A percentile compares a stretch with the other conserved stretches of the same genome.
Conservation (phyloP, 2,329 filamentous ascomycete species). For the Cladosporium sp. region DNA sequence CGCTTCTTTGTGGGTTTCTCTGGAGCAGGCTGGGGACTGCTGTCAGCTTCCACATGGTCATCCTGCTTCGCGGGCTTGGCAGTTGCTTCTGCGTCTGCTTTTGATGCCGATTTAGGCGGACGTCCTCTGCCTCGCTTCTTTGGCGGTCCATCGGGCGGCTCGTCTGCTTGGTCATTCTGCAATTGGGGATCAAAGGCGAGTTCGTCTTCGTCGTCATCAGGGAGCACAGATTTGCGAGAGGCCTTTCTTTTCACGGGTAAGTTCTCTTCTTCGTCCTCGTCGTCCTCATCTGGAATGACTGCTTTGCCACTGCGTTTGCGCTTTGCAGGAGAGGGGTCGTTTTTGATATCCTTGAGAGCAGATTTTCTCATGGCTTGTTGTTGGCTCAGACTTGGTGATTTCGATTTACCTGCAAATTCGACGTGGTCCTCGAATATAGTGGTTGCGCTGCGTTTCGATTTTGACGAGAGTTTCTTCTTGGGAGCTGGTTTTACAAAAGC, state of each 20-base stretch:
- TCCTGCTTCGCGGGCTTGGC: neutral
- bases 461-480: conserved; percentile 22
- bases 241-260: neutral
- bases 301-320: conserved; percentile 12
- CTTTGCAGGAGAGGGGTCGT: conserved; percentile 16
- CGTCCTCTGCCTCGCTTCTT: conserved; percentile 50
- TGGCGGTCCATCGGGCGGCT: conserved; percentile 28
- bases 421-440: conserved; percentile 42
- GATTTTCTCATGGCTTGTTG: conserved; percentile 37
- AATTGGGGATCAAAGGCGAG: conserved; percentile 12
- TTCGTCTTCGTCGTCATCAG: conserved; percentile 23
- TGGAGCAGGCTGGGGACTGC: neutral
- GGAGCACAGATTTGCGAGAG: neutral
- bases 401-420: conserved; percentile 27
- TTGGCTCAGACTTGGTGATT: conserved; percentile 35
- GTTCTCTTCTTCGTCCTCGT: conserved; percentile 9
- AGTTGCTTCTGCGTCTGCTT: neutral
- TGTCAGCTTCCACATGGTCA: neutral
- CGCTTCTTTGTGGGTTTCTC: conserved; percentile 12
- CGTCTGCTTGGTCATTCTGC: conserved; percentile 11
- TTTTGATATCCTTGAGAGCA: conserved; percentile 25
- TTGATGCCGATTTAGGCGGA: conserved; percentile 25
- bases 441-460: conserved; percentile 33
- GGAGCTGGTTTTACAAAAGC: conserved; percentile 23
- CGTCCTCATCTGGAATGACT: conserved; percentile 15